Percentiles rank a stretch among this genome's conserved stretches.
These are phyloP conservation scores for Pterula multifida DNA, from an alignment of 1,284 basidiomycete genomes.

Conservation along the genomic window DNA sequence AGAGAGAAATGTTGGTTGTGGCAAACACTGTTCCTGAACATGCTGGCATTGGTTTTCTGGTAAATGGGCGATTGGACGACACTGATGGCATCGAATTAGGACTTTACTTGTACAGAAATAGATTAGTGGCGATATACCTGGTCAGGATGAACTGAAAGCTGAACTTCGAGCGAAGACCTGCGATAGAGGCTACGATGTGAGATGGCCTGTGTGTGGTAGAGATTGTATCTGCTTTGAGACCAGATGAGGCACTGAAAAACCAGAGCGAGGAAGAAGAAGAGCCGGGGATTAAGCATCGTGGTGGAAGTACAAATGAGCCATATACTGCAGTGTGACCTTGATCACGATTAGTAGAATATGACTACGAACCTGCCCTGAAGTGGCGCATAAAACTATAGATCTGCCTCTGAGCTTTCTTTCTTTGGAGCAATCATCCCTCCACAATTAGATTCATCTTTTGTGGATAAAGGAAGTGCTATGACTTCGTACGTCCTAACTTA, in stretches of 20 bases:
- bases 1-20: conserved; percentile 50
- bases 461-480: not conserved
- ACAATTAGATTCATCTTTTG: too few relatives aligned
- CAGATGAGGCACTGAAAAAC: conserved; percentile 28
- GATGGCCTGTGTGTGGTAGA: conserved; percentile 11
- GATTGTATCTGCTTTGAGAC: conserved; percentile 29
- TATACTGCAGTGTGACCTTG: not conserved
- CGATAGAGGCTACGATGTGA: conserved; percentile 8
- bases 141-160: not conserved
- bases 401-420: too few relatives aligned
- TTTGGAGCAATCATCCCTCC: too few relatives aligned
- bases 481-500: not conserved
- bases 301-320: conserved; percentile 13
- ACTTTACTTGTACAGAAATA: not conserved
- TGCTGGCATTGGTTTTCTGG: conserved; percentile 50
- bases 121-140: not conserved
- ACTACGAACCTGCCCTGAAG: not conserved
- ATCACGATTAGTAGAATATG: not conserved
- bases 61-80: conserved; percentile 45
- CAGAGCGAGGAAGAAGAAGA: conserved; percentile 23
- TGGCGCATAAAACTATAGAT: too few relatives aligned
- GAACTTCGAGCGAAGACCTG: conserved; percentile 3
- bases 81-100: conserved; percentile 25
- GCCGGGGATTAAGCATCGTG: conserved; percentile 19
- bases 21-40: conserved; percentile 40